Conservation (phyloP, 176 grass and related monocot species). For the Secale cereale region DNA sequence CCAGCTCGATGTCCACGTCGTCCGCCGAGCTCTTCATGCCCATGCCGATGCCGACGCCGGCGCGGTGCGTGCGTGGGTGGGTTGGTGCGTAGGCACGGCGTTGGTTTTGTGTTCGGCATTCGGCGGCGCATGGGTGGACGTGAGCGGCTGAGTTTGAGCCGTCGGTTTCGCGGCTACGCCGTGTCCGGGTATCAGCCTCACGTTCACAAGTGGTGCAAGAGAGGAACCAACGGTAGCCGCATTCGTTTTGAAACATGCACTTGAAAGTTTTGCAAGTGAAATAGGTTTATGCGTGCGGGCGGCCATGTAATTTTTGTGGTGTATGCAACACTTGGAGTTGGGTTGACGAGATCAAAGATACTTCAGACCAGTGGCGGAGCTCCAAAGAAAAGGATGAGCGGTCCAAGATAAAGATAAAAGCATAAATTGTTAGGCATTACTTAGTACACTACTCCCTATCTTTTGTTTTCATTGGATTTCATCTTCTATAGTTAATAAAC, state of each 20-base stretch:
- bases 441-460: no score
- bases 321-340: background rate
- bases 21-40: constrained; percentile 24
- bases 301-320: background rate
- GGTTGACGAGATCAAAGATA: no score
- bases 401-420: no score
- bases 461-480: no score
- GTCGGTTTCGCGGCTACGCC: constrained; percentile 6
- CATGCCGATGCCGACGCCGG: background rate
- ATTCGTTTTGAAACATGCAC: background rate
- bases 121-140: constrained; percentile 9
- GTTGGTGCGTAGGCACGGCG: background rate
- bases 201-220: background rate
- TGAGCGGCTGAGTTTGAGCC: background rate
- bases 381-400: no score
- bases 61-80: background rate
- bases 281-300: background rate
- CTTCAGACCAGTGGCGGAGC: no score
- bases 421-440: no score
- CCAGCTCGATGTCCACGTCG: constrained; percentile 47
- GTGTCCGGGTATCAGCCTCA: constrained; percentile 1
- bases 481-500: no score
- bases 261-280: background rate
- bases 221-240: background rate
- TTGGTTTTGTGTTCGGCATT: background rate